Percentiles rank a stretch among this genome's conserved stretches.
Evolutionary conservation across 768 basidiomycete species (phyloP).

Genomic region (Austroboletus festivus): DNA sequence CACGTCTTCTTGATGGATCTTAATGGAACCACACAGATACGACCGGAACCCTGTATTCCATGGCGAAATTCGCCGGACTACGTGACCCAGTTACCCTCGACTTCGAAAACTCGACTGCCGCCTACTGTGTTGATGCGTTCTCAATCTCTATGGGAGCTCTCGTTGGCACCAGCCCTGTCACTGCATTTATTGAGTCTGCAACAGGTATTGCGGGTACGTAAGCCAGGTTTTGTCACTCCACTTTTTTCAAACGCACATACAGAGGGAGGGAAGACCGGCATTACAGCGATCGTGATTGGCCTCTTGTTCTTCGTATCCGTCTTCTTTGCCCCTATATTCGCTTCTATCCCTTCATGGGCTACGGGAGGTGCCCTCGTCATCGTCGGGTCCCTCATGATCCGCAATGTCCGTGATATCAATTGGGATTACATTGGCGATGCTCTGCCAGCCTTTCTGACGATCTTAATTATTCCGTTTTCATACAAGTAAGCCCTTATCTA

Average conservation of each 20-base stretch:
- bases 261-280: conserved; percentile 88
- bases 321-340: conserved; percentile 88
- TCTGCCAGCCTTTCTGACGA: conserved; percentile 81
- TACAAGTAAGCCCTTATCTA: conserved; percentile 56
- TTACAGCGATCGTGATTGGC: conserved; percentile 72
- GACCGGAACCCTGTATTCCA: conserved; percentile 78
- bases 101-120: conserved; percentile 79
- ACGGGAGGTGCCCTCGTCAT: conserved; percentile 84
- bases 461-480: conserved; percentile 75
- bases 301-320: conserved; percentile 78
- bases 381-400: conserved; percentile 86
- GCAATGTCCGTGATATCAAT: conserved; percentile 83
- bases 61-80: conserved; percentile 89
- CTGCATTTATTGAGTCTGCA: conserved; percentile 79
- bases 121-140: conserved; percentile 82
- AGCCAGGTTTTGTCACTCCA: neutral
- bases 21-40: conserved; percentile 28
- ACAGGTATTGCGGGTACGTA: conserved; percentile 69
- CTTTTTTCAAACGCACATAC: conserved; percentile 12
- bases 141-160: conserved; percentile 79
- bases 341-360: conserved; percentile 83
- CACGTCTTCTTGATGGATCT: neutral
- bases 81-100: conserved; percentile 82
- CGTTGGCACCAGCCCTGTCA: conserved; percentile 77
- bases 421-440: conserved; percentile 87